Evolutionary conservation across 306 rosid genomes (phyloP).

Genomic region (Trifolium pratense): DNA sequence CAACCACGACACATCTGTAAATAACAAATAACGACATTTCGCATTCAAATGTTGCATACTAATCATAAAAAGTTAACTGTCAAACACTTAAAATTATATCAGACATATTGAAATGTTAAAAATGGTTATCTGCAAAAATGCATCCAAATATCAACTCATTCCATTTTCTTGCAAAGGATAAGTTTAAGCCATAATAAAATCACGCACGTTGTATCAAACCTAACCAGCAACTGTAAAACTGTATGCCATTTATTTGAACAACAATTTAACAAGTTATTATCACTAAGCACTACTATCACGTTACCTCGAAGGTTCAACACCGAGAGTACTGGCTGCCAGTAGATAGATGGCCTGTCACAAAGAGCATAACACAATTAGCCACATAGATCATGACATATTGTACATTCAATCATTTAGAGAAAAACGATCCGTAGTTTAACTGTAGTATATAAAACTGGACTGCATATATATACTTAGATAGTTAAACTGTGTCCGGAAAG

Average conservation of each 20-base stretch:
- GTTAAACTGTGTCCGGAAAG: constrained; percentile 15
- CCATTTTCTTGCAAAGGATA: constrained; percentile 15
- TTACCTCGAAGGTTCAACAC: constrained; percentile 93
- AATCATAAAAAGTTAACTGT: constrained; percentile 9
- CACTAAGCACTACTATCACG: constrained; percentile 6
- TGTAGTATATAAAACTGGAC: constrained; percentile 22
- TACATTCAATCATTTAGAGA: constrained; percentile 18
- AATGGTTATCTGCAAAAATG: constrained; percentile 31
- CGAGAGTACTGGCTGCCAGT: constrained; percentile 83
- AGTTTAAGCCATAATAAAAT: constrained; percentile 24
- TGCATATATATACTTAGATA: not conserved
- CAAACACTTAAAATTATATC: not conserved
- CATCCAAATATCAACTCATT: not conserved
- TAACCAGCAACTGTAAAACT: constrained; percentile 31
- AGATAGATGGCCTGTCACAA: constrained; percentile 86
- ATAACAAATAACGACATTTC: constrained; percentile 31
- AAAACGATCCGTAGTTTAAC: constrained; percentile 4
- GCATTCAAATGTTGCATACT: constrained; percentile 29
- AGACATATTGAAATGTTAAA: constrained; percentile 1
- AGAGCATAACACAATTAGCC: constrained; percentile 38
- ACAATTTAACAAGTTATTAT: constrained; percentile 9
- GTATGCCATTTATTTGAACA: constrained; percentile 18
- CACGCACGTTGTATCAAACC: constrained; percentile 17
- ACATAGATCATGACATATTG: constrained; percentile 33
- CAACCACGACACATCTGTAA: constrained; percentile 91